phyloP scores from a whole-genome alignment of 176 grass and related monocot genomes.

The Otatea glauca region DNA sequence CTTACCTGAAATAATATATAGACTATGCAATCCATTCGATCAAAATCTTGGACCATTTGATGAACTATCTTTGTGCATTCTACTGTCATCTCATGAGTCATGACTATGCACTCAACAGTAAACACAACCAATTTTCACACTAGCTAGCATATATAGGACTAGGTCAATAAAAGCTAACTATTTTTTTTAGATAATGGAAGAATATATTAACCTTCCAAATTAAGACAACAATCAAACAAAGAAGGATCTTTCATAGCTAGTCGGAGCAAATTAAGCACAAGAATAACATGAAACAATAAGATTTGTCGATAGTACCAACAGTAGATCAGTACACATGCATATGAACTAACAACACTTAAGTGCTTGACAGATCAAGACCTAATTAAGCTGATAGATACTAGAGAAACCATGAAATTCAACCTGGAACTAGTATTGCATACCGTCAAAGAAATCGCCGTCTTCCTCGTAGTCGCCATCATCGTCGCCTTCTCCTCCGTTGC shows the following conservation, averaged over 20 bases:
- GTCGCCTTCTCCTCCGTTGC: conserved; percentile 49
- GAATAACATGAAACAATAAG: conserved; percentile 4
- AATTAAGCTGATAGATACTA: conserved; percentile 19
- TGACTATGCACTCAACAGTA: conserved; percentile 15
- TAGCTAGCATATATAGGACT: background rate
- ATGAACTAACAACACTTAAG: conserved; percentile 29
- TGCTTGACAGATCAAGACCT: conserved; percentile 42
- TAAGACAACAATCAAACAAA: background rate
- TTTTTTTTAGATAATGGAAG: too few species aligned
- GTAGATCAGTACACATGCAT: conserved; percentile 32
- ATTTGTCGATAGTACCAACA: conserved; percentile 22
- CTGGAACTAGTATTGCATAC: conserved; percentile 59
- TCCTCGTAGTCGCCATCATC: conserved; percentile 64
- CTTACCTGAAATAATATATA: conserved; percentile 29
- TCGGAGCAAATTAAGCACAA: background rate
- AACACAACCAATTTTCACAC: background rate
- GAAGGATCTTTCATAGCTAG: conserved; percentile 11
- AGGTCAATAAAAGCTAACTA: background rate
- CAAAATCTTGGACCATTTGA: background rate
- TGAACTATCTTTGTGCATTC: background rate
- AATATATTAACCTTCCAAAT: conserved; percentile 1
- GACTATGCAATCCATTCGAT: background rate
- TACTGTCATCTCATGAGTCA: conserved; percentile 19
- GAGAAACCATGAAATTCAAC: conserved; percentile 34
- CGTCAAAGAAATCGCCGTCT: conserved; percentile 61